phyloP scores from a whole-genome alignment of 1,284 basidiomycete species.

The Ceratobasidium sp. region DNA sequence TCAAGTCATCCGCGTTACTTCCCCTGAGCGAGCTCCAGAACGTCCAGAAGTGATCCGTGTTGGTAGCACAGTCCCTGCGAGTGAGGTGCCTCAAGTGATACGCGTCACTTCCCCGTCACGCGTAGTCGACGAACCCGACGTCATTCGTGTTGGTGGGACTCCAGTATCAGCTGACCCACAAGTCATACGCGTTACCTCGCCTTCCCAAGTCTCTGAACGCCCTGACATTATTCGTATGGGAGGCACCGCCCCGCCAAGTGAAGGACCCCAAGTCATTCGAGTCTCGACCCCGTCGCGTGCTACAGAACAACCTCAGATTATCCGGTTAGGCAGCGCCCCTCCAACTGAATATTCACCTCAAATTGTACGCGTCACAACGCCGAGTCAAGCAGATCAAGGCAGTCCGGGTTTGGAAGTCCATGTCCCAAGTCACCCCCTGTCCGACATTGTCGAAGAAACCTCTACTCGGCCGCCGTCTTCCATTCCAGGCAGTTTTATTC shows the following conservation, averaged over 20 bases:
- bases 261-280: conserved; percentile 23
- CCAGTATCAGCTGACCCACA: conserved; percentile 4
- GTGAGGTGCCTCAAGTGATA: neutral
- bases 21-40: neutral
- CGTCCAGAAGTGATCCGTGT: neutral
- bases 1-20: conserved; percentile 30
- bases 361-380: conserved; percentile 11
- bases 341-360: conserved; percentile 8
- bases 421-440: neutral
- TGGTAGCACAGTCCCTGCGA: neutral
- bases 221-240: conserved; percentile 39
- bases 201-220: neutral
- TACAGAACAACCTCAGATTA: conserved; percentile 30
- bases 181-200: conserved; percentile 30
- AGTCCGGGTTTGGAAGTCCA: neutral
- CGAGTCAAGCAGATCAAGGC: neutral
- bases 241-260: neutral
- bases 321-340: conserved; percentile 31
- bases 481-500: neutral
- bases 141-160: conserved; percentile 15
- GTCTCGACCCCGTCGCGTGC: conserved; percentile 24
- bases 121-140: neutral
- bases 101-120: conserved; percentile 9
- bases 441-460: conserved; percentile 10
- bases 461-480: conserved; percentile 3